Evolutionary conservation across 371 early-diverging fungal species (phyloP).

Genomic region (Circinella umbellata): DNA sequence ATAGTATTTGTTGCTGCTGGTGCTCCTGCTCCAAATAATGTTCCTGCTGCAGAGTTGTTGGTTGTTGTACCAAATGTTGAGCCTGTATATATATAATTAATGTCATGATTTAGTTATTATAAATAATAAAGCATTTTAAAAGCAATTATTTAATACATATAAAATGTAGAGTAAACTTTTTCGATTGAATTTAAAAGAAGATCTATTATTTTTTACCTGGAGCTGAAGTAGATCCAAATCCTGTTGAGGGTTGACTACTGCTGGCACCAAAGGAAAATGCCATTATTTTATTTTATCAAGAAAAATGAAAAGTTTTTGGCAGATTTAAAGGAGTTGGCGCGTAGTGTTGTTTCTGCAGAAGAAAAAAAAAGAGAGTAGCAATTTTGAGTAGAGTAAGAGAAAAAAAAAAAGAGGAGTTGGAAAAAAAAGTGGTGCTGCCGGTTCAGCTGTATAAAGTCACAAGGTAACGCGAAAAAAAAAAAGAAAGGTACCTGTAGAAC

Average conservation of each 20-base stretch:
- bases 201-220: constrained; percentile 1
- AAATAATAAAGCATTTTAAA: no score
- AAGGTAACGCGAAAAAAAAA: neutral
- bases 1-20: neutral
- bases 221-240: constrained; percentile 19
- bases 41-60: neutral
- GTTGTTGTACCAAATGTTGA: neutral
- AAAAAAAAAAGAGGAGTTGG: no score
- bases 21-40: neutral
- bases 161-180: neutral
- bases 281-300: constrained; percentile 11
- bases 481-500: no score
- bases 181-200: neutral
- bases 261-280: constrained; percentile 23
- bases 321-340: neutral
- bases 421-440: no score
- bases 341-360: no score
- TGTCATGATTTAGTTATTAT: no score
- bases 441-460: no score
- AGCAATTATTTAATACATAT: no score
- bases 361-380: no score
- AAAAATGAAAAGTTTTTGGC: neutral
- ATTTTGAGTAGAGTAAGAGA: no score
- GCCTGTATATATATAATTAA: neutral
- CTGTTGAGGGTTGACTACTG: constrained; percentile 19